Evolutionary conservation across 129 eudicot species (phyloP).

Genomic region (Lactuca saligna): DNA sequence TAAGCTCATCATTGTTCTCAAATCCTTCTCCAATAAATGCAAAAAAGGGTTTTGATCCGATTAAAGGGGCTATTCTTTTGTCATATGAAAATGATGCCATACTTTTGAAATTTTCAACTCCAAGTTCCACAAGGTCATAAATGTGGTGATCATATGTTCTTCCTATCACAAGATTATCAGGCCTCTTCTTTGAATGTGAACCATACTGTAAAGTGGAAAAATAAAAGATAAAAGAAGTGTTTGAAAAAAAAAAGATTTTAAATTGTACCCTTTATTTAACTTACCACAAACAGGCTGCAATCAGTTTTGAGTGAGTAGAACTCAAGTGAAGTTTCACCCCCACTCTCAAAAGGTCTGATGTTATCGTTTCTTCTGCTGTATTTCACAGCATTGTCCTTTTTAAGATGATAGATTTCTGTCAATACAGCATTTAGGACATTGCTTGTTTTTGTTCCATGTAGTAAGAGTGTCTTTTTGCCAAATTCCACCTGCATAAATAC

Average conservation of each 20-base stretch:
- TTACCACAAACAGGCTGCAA: conserved; percentile 92
- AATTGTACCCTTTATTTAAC: conserved; percentile 21
- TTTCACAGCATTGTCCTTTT: conserved; percentile 74
- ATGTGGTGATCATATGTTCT: conserved; percentile 88
- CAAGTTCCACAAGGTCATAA: conserved; percentile 92
- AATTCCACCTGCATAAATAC: conserved; percentile 61
- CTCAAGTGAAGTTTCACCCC: conserved; percentile 89
- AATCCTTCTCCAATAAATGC: conserved; percentile 94
- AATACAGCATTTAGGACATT: conserved; percentile 61
- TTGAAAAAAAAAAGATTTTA: background rate
- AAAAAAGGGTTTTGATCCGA: conserved; percentile 88
- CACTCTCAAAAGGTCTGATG: conserved; percentile 89
- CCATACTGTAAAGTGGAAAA: conserved; percentile 60
- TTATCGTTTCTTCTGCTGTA: conserved; percentile 72
- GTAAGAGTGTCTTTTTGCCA: conserved; percentile 83
- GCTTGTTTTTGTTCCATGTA: conserved; percentile 90
- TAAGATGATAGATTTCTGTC: conserved; percentile 82
- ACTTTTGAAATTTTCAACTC: conserved; percentile 87
- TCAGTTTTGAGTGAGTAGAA: conserved; percentile 87
- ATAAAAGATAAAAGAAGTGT: background rate
- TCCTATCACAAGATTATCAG: conserved; percentile 91
- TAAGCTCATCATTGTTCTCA: conserved; percentile 77
- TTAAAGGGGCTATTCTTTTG: conserved; percentile 68
- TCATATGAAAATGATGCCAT: conserved; percentile 71
- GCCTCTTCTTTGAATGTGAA: conserved; percentile 93